These are phyloP conservation scores for Echinochloa phyllopogon DNA, from an alignment of 176 grass and related monocot species.

Conservation along the genomic window DNA sequence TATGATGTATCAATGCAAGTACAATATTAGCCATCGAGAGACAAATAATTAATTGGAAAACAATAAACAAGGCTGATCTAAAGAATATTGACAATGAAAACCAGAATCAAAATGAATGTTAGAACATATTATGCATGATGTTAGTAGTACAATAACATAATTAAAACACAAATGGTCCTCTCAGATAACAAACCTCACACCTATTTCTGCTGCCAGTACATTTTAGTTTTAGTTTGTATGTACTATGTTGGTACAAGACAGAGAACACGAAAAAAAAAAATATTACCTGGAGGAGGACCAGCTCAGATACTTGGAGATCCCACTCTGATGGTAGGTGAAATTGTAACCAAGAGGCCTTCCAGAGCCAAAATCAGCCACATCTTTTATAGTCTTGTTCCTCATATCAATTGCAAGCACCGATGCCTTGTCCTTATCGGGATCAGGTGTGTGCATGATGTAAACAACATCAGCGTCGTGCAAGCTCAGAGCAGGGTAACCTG, in stretches of 20 bases:
- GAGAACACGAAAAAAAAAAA: neutral
- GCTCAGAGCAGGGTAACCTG: slow-evolving; percentile 22
- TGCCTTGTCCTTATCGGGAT: neutral
- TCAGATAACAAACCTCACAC: neutral
- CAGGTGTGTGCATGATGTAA: neutral
- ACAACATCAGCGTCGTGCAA: slow-evolving; percentile 31
- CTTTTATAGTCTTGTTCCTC: neutral
- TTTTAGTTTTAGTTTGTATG: neutral
- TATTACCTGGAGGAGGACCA: neutral
- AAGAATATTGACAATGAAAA: neutral
- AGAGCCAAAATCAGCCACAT: neutral
- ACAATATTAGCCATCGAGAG: neutral
- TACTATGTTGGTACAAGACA: neutral
- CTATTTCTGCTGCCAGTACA: neutral
- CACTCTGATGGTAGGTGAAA: slow-evolving; percentile 11
- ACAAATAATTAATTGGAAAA: neutral
- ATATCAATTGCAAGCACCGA: slow-evolving; percentile 24
- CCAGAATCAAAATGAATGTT: neutral
- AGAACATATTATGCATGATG: neutral
- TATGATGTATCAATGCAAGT: neutral
- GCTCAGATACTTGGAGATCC: slow-evolving; percentile 18
- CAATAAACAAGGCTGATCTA: neutral
- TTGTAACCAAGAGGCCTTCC: neutral
- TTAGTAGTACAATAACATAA: neutral
- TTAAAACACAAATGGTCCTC: neutral